Base-by-base conservation (phyloP, 2,329 filamentous ascomycete species). In the Verticillium dahliae region DNA sequence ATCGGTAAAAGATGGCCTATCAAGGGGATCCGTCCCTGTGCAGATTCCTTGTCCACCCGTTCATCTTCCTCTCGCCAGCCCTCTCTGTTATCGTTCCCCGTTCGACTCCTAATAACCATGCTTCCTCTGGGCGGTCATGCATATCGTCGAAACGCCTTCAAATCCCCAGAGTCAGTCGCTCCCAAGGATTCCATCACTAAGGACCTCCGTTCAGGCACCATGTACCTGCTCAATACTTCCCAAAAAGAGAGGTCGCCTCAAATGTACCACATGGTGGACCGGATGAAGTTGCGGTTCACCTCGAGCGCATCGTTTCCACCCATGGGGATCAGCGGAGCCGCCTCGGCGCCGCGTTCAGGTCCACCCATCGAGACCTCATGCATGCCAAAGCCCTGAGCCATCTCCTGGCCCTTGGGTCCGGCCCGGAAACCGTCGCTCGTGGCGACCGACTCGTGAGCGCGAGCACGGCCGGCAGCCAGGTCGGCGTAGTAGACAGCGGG, bases 401-500 rank as follows among this genome's bases (percentile, higher is more conserved):
- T 68, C 62, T 78, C 75, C 18, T 76, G 75, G 1, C 76, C 78
- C 67, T 81, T 80, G 54, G 77, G 73, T 11, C 78, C 77, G 59
- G 73, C 66, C 59, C 74, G 67, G 72, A 78, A 71, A 69, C 82
- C 76, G 14, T 78, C 76, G 15, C 78, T 81, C 0, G 78, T 71
- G 0, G 77, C 70, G 3, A 77, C 67, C 62, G 80, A 73, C 69
- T 94, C 88, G 66, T 99, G 95, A 3, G 87, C 80, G 60, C 87
- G 87, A 22, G 91, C 92, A 58, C 95, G 90, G 62, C 87, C 86
- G 9, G 92, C 89, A 38, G 93, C 92, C 65, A 99, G 76, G 75
- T 99, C 95, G 0, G 96, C 92, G 68, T 99, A 99, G 81, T 99
- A 99, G 0, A 98, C 89, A 0, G 95, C 92, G 0, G 95, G 95